phyloP scores from a whole-genome alignment of 352 stramenopile species.

The Thraustochytrium striatum region DNA sequence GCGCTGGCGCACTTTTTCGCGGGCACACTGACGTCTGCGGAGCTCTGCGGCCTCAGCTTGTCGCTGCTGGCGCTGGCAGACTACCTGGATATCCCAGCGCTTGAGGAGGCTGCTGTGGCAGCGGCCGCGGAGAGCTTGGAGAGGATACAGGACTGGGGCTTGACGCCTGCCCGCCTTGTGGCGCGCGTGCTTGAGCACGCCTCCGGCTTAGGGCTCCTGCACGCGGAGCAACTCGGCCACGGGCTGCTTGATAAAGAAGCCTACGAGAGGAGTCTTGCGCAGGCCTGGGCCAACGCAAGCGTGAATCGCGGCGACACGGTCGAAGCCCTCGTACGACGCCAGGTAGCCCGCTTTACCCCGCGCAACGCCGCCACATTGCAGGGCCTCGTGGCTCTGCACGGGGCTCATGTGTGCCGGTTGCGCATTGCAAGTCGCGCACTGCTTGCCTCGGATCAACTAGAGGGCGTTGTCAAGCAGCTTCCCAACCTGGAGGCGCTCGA shows the following conservation, averaged over 20 bases:
- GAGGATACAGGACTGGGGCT: background rate
- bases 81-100: background rate
- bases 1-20: background rate
- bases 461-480: background rate
- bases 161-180: background rate
- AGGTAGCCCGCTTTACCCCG: background rate
- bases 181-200: background rate
- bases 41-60: background rate
- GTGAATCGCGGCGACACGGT: background rate
- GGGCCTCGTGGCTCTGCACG: background rate
- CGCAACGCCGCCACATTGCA: background rate
- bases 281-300: background rate
- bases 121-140: background rate
- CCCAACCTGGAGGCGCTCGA: background rate
- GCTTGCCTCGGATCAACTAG: background rate
- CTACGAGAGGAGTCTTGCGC: background rate
- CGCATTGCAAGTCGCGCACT: background rate
- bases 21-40: background rate
- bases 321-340: background rate
- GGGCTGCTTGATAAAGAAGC: background rate
- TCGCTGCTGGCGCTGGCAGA: background rate
- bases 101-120: background rate
- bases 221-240: background rate
- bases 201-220: background rate
- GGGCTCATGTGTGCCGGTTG: background rate